Evolutionary conservation across 2,329 filamentous ascomycete genomes (phyloP).

Genomic region (Pseudopithomyces maydicus): DNA sequence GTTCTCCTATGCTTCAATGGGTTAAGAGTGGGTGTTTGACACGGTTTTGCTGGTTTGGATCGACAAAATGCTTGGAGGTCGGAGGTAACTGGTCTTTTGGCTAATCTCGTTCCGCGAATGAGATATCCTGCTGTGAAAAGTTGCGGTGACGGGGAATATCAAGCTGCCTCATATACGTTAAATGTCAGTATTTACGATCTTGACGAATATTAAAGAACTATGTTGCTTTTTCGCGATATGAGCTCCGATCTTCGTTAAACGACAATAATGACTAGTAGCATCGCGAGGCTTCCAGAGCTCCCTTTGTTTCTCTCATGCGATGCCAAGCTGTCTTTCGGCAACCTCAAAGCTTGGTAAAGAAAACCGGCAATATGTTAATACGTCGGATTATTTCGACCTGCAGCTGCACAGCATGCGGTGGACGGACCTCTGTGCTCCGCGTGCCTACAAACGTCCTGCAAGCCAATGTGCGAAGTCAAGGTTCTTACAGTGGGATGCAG

Average conservation of each 20-base stretch:
- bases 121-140: not conserved
- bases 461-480: not conserved
- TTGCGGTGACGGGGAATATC: not conserved
- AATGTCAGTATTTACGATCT: not conserved
- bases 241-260: no score
- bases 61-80: not conserved
- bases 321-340: no score
- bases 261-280: no score
- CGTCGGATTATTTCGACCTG: not conserved
- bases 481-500: not conserved
- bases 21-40: no score
- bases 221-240: no score
- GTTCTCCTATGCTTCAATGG: not conserved
- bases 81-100: not conserved
- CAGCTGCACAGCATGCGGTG: conserved; percentile 3
- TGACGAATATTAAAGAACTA: no score
- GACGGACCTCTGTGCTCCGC: conserved; percentile 18
- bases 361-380: not conserved
- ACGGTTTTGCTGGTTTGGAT: not conserved
- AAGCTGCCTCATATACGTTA: not conserved
- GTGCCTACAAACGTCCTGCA: conserved; percentile 7
- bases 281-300: no score
- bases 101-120: not conserved
- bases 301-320: no score
- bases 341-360: not conserved